Evolutionary conservation across 2,329 filamentous ascomycete species (phyloP), one percentile per base, ranked within the genome.

Genomic region (Aspergillus tamarii): DNA sequence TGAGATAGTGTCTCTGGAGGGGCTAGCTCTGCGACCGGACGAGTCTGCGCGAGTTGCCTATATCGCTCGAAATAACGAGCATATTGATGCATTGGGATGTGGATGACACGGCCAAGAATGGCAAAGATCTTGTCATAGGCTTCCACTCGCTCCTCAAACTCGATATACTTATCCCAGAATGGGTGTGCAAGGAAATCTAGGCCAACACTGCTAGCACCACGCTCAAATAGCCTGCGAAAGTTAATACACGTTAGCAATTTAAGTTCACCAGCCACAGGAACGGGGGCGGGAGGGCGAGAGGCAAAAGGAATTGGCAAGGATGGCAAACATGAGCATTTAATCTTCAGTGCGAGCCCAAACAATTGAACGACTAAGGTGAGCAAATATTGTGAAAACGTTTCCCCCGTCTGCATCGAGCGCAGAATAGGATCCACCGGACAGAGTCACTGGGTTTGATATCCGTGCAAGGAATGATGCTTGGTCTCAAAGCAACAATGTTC

Each of bases 161-260:
- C 95, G 67, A 99, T 88, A 74, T 97, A 99, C 80, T 97, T 98
- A 79, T 99, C 95, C 95, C 95, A 99, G 81, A 99, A 97, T 1
- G 93, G 93, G 76, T 97, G 93, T 2, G 94, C 91, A 34, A 97
- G 85, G 75, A 97, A 99, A 79, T 99, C 95, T 21, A 98, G 85
- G 19, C 95, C 95, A 46, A 97, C 93, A 72, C 87, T 90, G 34
- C 86, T 86, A 32, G 93, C 91, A 66, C 91, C 95, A 69, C 95
- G 91, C 77, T 99, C 94, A 75, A 98, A 98, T 10, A 98, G 86
- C 70, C 95, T 99, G 71, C 61, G 54, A 56, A 43, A 30, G 34
- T 14, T 58, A 43, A 59, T 64, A 66, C 1, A 71, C 67, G 77
- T 84, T 69, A 86, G 84, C 74, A 67, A 62, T n/a, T 26, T n/a